These are phyloP conservation scores for Raffaelea arxii DNA, from an alignment of 2,329 filamentous ascomycete species.

Conservation along the genomic window DNA sequence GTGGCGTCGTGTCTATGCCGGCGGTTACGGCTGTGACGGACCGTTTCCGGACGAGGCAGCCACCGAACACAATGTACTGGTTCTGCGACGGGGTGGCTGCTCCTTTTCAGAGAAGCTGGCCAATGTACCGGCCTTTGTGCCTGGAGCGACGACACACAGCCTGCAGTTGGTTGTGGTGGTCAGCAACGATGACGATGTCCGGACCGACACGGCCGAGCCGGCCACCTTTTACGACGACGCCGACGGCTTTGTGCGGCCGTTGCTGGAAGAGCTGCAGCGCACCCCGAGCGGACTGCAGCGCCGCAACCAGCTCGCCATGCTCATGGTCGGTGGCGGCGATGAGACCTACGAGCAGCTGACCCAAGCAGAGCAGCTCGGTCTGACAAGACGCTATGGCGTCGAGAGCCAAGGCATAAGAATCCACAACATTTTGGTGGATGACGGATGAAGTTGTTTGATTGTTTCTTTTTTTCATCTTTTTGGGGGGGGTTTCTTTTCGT, in stretches of 20 bases:
- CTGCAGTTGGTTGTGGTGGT: slow-evolving; percentile 76
- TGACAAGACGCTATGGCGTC: slow-evolving; percentile 70
- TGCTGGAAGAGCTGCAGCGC: slow-evolving; percentile 65
- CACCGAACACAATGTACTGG: slow-evolving; percentile 62
- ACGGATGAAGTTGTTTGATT: slow-evolving; percentile 19
- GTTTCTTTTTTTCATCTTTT: background rate
- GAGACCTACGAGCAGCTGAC: slow-evolving; percentile 54
- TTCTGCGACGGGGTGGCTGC: slow-evolving; percentile 75
- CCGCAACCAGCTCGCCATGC: slow-evolving; percentile 66
- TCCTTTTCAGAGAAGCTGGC: slow-evolving; percentile 73
- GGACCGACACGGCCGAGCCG: slow-evolving; percentile 9
- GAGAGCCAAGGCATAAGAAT: slow-evolving; percentile 73
- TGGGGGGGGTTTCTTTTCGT: background rate
- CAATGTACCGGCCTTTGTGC: slow-evolving; percentile 72
- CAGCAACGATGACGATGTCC: slow-evolving; percentile 35
- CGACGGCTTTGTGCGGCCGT: slow-evolving; percentile 40
- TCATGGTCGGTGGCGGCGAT: slow-evolving; percentile 69
- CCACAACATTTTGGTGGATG: slow-evolving; percentile 61
- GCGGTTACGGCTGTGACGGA: slow-evolving; percentile 56
- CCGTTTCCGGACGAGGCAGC: slow-evolving; percentile 40
- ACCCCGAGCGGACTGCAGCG: slow-evolving; percentile 61
- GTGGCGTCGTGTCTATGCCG: slow-evolving; percentile 65
- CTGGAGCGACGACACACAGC: slow-evolving; percentile 43
- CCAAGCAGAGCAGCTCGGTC: slow-evolving; percentile 56
- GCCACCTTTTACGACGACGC: slow-evolving; percentile 16